These are phyloP conservation scores for Dalbergia cultrata DNA, from an alignment of 306 rosid genomes.

Conservation along the genomic window DNA sequence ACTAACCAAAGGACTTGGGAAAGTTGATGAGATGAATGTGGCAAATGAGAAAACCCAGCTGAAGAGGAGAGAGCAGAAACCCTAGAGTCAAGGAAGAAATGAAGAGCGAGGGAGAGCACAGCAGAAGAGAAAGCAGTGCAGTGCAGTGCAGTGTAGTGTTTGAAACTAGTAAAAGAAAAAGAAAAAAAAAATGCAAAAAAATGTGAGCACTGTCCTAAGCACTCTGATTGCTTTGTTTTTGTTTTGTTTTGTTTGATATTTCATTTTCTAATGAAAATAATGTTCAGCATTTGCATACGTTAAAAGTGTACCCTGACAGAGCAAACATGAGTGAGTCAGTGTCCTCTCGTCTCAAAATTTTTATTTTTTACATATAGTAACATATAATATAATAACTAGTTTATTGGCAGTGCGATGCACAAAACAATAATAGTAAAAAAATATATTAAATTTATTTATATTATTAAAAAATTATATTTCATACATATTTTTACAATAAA, in stretches of 20 bases:
- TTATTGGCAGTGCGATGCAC: no score
- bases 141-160: slow-evolving; percentile 26
- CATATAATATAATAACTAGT: no score
- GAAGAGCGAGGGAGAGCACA: background rate
- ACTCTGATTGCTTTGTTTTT: background rate
- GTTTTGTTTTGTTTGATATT: slow-evolving; percentile 31
- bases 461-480: no score
- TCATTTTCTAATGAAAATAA: slow-evolving; percentile 51
- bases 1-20: slow-evolving; percentile 22
- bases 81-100: slow-evolving; percentile 37
- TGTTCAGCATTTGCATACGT: background rate
- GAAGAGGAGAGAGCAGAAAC: slow-evolving; percentile 38
- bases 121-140: background rate
- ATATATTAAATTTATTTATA: background rate
- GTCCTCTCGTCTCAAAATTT: no score
- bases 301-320: background rate
- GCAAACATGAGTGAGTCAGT: background rate
- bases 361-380: no score
- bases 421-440: background rate
- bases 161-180: slow-evolving; percentile 32
- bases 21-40: slow-evolving; percentile 36
- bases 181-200: slow-evolving; percentile 43
- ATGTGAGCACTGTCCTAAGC: slow-evolving; percentile 41
- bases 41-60: slow-evolving; percentile 18
- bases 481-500: no score